Conservation (phyloP, 2,329 filamentous ascomycete species). For the Aspergillus fijiensis region DNA sequence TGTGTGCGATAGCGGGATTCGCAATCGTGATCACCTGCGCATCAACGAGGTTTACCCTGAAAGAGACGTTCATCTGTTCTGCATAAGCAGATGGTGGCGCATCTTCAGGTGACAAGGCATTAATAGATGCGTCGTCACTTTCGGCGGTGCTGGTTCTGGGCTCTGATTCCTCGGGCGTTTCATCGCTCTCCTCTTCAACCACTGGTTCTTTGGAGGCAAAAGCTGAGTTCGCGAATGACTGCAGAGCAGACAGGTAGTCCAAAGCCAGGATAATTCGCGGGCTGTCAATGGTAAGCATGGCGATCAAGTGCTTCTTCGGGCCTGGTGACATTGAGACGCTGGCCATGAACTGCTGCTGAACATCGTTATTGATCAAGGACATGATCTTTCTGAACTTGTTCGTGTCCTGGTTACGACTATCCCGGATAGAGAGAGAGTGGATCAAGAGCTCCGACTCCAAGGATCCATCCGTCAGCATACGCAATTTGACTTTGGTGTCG, state of each 20-base stretch:
- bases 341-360: slow-evolving; percentile 95
- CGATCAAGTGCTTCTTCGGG: slow-evolving; percentile 76
- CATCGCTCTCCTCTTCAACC: slow-evolving; percentile 34
- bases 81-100: slow-evolving; percentile 36
- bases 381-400: slow-evolving; percentile 99
- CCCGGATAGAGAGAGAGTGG: slow-evolving; percentile 89
- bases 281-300: slow-evolving; percentile 90
- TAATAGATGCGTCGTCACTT: slow-evolving; percentile 27
- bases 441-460: slow-evolving; percentile 91
- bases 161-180: slow-evolving; percentile 39
- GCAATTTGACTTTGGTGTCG: slow-evolving; percentile 84
- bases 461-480: slow-evolving; percentile 88
- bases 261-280: slow-evolving; percentile 92
- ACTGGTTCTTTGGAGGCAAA: slow-evolving; percentile 55
- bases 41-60: slow-evolving; percentile 90
- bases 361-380: slow-evolving; percentile 91
- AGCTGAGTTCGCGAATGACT: slow-evolving; percentile 75
- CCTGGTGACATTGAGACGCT: slow-evolving; percentile 90
- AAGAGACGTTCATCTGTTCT: slow-evolving; percentile 71
- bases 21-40: slow-evolving; percentile 96
- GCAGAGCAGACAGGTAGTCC: slow-evolving; percentile 89
- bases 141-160: slow-evolving; percentile 31
- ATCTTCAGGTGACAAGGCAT: slow-evolving; percentile 28
- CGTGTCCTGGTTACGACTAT: slow-evolving; percentile 81
- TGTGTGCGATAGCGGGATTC: slow-evolving; percentile 83